Base-by-base conservation (phyloP, 73 alveolate species). In the Paramecium caudatum region DNA sequence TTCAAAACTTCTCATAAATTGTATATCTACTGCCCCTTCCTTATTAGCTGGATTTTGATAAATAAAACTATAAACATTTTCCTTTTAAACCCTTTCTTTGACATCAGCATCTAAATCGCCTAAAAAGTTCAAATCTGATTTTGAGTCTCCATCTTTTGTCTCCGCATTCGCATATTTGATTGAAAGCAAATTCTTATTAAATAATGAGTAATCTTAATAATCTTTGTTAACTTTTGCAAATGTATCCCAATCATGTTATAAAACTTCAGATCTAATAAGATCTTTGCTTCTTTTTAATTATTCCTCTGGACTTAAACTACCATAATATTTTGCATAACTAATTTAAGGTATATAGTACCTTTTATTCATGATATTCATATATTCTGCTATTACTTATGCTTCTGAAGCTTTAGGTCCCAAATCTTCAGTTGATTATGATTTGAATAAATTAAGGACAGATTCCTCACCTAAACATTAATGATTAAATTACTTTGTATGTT, bases 161-260 rank as follows among this genome's bases (percentile, higher is more conserved):
- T 74, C 68, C 43, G 36, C 19, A 39, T 37, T 41, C 17, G 47
- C 43, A 74, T 45, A 41, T 21, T 45, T 74, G 32, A 74, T 74
- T 74, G 43, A 41, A 5, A 74, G 21, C 0, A 43, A 5, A 74
- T 74, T 74, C n/a, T 74, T 74, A 74, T 74, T 68, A 39, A 74
- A 74, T 9, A 74, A 47, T 37, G 88, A 74, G 43, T 74, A 74
- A 74, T 74, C 88, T 41, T 74, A 39, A 74, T 74, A 74, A 16
- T 74, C 88, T 65, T 49, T 65, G 19, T 74, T 37, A 6, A 19
- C 43, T 8, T 17, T 43, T 1, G 16, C 17, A 41, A 23, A 27
- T 1, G 62, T 37, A 8, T 37, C 43, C 69, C 68, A 74, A 74
- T 37, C 62, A 8, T 74, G 36, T 27, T 74, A 41, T 37, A 74